Conservation (phyloP, 2,329 filamentous ascomycete species). For the Ceratocystis harringtonii region DNA sequence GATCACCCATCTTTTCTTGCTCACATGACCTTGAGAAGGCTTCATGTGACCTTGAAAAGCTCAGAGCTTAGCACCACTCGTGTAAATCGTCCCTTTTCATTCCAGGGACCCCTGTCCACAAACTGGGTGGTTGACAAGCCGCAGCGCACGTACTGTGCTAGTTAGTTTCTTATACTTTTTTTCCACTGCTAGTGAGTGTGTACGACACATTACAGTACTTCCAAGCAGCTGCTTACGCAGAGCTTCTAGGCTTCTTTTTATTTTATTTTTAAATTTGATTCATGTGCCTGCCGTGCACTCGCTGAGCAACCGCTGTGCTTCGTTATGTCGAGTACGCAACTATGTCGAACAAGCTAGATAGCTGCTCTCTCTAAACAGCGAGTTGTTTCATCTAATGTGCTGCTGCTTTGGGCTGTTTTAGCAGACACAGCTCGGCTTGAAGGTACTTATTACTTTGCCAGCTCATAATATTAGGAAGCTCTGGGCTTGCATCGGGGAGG, state of each 20-base stretch:
- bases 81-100: constrained; percentile 3
- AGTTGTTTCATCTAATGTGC: neutral
- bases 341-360: neutral
- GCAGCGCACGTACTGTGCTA: neutral
- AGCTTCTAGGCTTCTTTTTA: neutral
- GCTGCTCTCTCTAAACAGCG: neutral
- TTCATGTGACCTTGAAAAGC: constrained; percentile 8
- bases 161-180: neutral
- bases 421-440: neutral
- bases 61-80: neutral
- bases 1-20: neutral
- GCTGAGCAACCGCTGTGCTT: too few species aligned
- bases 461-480: neutral
- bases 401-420: neutral
- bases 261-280: neutral
- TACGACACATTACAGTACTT: neutral
- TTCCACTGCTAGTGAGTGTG: too few species aligned
- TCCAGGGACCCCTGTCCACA: constrained; percentile 3
- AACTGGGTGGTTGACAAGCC: neutral
- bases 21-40: constrained; percentile 5
- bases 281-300: too few species aligned
- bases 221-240: neutral
- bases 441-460: neutral
- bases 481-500: neutral
- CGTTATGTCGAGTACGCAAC: neutral